Evolutionary conservation across 768 basidiomycete species (phyloP).

Genomic region (Pisolithus tinctorius): DNA sequence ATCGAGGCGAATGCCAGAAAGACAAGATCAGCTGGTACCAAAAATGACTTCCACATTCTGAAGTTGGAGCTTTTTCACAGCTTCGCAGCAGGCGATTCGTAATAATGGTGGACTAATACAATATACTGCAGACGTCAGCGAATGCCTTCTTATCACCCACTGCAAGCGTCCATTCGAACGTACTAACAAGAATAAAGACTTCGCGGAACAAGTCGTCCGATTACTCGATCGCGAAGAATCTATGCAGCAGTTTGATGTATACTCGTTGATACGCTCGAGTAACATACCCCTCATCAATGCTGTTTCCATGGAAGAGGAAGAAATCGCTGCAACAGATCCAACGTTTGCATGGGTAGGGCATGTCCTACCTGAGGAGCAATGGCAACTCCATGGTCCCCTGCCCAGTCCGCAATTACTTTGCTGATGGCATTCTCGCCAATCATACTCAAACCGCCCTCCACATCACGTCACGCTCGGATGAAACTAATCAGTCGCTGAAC

Average conservation of each 20-base stretch:
- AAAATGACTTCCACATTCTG: background rate
- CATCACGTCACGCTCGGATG: background rate
- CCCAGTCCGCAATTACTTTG: too few species aligned
- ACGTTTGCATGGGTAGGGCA: too few species aligned
- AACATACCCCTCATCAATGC: too few species aligned
- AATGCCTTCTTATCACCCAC: constrained; percentile 12
- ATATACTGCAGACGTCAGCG: constrained; percentile 30
- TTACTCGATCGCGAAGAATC: constrained; percentile 27
- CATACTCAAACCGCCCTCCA: background rate
- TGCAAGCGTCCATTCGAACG: constrained; percentile 17
- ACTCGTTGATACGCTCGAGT: too few species aligned
- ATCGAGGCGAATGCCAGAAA: background rate
- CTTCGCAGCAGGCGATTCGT: constrained; percentile 8
- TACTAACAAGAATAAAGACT: constrained; percentile 23
- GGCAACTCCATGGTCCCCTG: too few species aligned
- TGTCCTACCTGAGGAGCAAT: too few species aligned
- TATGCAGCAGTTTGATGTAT: background rate
- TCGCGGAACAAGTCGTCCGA: constrained; percentile 28
- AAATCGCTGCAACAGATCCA: too few species aligned
- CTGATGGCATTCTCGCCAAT: too few species aligned
- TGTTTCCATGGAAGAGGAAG: too few species aligned
- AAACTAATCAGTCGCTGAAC: background rate
- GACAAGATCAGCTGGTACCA: background rate
- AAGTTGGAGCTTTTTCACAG: background rate
- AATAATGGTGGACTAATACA: constrained; percentile 25